Evolutionary conservation across 805 yeast species (phyloP).

Genomic region (Saccharomycopsis capsularis): DNA sequence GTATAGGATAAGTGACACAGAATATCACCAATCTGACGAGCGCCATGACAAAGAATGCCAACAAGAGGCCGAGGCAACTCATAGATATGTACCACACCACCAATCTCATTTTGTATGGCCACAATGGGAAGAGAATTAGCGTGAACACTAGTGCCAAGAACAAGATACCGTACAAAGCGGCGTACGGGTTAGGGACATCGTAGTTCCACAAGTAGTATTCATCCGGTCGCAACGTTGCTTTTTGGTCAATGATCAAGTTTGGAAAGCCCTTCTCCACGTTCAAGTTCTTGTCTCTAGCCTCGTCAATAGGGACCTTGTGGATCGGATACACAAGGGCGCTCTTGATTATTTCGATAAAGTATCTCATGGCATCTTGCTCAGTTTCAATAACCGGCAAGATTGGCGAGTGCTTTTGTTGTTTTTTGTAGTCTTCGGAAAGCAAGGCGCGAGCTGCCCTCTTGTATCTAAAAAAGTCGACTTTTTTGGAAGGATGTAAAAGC

Average conservation of each 20-base stretch:
- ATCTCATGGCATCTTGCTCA: conserved; percentile 51
- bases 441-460: conserved; percentile 80
- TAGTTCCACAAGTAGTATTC: conserved; percentile 82
- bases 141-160: conserved; percentile 59
- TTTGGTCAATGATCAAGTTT: conserved; percentile 45
- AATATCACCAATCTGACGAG: conserved; percentile 71
- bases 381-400: conserved; percentile 42
- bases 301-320: conserved; percentile 60
- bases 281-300: conserved; percentile 55
- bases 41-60: conserved; percentile 69
- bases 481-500: conserved; percentile 46
- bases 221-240: conserved; percentile 55
- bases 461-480: conserved; percentile 76
- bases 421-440: conserved; percentile 60
- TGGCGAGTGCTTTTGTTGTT: conserved; percentile 41
- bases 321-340: conserved; percentile 72
- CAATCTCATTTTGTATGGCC: conserved; percentile 86
- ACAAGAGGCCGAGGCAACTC: conserved; percentile 65
- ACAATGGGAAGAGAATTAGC: conserved; percentile 78
- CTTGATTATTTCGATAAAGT: conserved; percentile 63
- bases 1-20: conserved; percentile 46
- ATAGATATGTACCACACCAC: conserved; percentile 90
- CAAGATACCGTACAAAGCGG: conserved; percentile 52
- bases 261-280: conserved; percentile 45
- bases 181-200: conserved; percentile 58